Evolutionary conservation across 108 stramenopile genomes (phyloP), one percentile per base, ranked within the genome.

Genomic region (Cyclotella baltica): DNA sequence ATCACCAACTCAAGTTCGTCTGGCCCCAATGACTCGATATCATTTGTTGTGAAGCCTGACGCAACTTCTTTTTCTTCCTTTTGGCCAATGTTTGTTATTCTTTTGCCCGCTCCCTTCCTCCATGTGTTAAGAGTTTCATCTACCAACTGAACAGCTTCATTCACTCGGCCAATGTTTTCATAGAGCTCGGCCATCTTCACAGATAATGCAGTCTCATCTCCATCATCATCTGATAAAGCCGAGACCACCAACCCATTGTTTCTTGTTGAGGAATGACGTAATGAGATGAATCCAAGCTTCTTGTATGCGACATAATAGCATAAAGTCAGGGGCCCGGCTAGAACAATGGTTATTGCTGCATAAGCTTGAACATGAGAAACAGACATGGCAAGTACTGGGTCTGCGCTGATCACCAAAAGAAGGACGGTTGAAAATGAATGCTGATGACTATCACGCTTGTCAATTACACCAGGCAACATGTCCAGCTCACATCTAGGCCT

Each of bases 171-270:
- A 1, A 79, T 79, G 16, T 73, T 79, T 23, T 36, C 22, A 35
- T 79, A 79, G 72, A 79, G 73, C 34, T 79, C 72, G 20, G 72
- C 72, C 78, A 79, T 79, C 62, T 67, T 79, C n/a, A 79, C 64
- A 8, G 78, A 72, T 46, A 46, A 66, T 20, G 64, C 62, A 40
- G 78, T 64, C 4, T 52, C 51, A 55, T 37, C 61, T 50, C 68
- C 43, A n/a, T 66, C 59, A 35, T 40, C 20, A 51, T 25, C 22
- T 61, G 40, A 43, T 13, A 43, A 11, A 43, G 8, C 13, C 40
- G 38, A 4, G 68, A 34, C 67, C 67, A 30, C 11, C 58, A 34
- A 43, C 47, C 57, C 25, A 73, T 73, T 19, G 63, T 63, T 48
- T 18, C 23, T 22, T 11, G 13, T 43, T 43, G 50, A 55, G 29